These are phyloP conservation scores for Aspergillus carlsbadensis DNA, from an alignment of 495 filamentous ascomycete genomes.

Conservation along the genomic window DNA sequence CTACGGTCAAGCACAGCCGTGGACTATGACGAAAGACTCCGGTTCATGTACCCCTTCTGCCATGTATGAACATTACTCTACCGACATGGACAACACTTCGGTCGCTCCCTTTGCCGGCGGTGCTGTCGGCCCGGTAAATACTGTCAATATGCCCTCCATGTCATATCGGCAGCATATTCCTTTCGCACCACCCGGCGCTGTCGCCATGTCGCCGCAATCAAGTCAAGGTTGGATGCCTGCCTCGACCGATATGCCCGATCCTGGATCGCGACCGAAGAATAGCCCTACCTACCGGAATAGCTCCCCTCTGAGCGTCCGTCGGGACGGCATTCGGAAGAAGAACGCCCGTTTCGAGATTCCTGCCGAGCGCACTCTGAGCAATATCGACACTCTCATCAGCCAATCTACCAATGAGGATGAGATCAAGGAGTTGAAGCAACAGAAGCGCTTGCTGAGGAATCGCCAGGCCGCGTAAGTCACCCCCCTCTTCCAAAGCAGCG, in stretches of 20 bases:
- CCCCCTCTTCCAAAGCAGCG: constrained; percentile 15
- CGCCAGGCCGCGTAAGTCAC: constrained; percentile 87
- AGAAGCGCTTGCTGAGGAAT: constrained; percentile 93
- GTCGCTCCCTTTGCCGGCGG: constrained; percentile 54
- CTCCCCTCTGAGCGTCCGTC: constrained; percentile 69
- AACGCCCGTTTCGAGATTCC: constrained; percentile 98
- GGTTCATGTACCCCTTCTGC: constrained; percentile 62
- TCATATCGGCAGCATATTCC: constrained; percentile 40
- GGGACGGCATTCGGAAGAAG: constrained; percentile 98
- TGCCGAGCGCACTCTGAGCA: constrained; percentile 84
- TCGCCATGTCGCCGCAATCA: constrained; percentile 61
- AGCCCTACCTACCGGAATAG: constrained; percentile 77
- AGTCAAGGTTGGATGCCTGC: constrained; percentile 63
- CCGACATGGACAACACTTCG: constrained; percentile 59
- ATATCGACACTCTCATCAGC: constrained; percentile 91
- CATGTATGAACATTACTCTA: constrained; percentile 62
- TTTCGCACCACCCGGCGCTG: constrained; percentile 42
- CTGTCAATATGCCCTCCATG: constrained; percentile 47
- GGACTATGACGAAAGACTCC: constrained; percentile 41
- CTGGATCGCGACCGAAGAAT: constrained; percentile 66
- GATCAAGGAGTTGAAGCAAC: constrained; percentile 97
- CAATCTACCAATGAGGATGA: constrained; percentile 88
- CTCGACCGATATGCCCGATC: constrained; percentile 55
- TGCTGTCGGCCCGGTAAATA: constrained; percentile 48
- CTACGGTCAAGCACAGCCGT: constrained; percentile 51